Base-by-base conservation (phyloP, 495 filamentous ascomycete species). In the Chaetomium cochliodes region DNA sequence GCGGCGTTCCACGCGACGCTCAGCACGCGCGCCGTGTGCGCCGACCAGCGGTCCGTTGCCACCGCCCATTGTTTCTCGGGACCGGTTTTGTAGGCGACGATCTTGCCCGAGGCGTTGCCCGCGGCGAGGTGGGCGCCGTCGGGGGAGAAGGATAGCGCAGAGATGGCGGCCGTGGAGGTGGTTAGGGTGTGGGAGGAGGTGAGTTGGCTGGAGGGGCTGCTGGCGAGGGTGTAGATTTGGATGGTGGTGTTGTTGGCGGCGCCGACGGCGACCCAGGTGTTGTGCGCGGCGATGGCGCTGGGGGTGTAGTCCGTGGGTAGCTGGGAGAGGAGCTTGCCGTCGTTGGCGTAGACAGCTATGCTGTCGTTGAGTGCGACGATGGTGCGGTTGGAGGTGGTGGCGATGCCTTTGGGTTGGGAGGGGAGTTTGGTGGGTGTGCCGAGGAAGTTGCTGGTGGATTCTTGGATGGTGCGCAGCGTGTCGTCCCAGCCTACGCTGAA, bases 401-500 rank as follows among this genome's bases (percentile, higher is more conserved):
- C 74, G 20, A 84, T 74, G 25, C 80, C 82, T 69, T 81, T 81
- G 13, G 84, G 84, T 58, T 86, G 84, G 22, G 77, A 77, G 23
- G 72, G 73, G 22, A 84, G 75, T 64, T 82, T 81, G n/a, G 70
- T 50, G 4, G 79, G 70, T 18, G 72, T 76, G 59, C 80, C 80
- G 18, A 78, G 67, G 64, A 85, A 86, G 12, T 77, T 81, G 55
- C 79, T 81, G 30, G 77, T 76, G 20, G 79, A 73, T 54, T 78
- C 75, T 65, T 94, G 90, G 65, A 96, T 82, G 46, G 85, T 87
- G 63, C 93, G 90, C 44, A 97, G 84, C 6, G 91, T 93, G 74
- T 98, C 94, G 75, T 98, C 94, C 94, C 94, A 98, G 69, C 86
- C 92, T 18, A 93, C 89, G 76, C 90, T 94, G 78, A 91, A 92